Percentiles rank a stretch among this genome's conserved stretches.
These are phyloP conservation scores for Coccomyxa subellipsoidea DNA, from an alignment of 163 green algal genomes.

Conservation along the genomic window DNA sequence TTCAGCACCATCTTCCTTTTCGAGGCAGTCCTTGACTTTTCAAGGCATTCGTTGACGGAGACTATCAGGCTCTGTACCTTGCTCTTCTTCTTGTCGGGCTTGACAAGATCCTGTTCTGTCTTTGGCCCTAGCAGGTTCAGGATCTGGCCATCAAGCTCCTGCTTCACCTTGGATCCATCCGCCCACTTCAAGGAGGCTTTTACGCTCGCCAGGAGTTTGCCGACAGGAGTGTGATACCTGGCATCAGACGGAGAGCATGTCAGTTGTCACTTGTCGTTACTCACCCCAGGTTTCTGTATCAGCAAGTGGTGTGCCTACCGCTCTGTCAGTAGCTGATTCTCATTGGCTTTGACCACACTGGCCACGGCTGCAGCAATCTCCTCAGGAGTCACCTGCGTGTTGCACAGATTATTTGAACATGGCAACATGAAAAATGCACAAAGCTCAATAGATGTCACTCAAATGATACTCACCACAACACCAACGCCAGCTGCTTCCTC, in stretches of 20 bases:
- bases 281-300: neutral
- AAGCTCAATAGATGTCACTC: neutral
- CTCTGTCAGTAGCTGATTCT: conserved; percentile 61
- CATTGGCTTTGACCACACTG: conserved; percentile 48
- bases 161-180: conserved; percentile 61
- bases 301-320: conserved; percentile 46
- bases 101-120: conserved; percentile 76
- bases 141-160: conserved; percentile 61
- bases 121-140: conserved; percentile 79
- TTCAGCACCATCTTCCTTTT: too few species aligned
- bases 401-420: neutral
- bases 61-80: neutral
- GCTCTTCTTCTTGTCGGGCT: conserved; percentile 62
- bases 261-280: neutral
- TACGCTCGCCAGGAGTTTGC: conserved; percentile 67
- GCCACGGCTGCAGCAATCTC: conserved; percentile 64
- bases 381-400: conserved; percentile 48
- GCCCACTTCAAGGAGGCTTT: conserved; percentile 73
- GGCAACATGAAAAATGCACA: neutral
- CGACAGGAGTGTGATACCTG: conserved; percentile 80
- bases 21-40: too few species aligned
- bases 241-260: neutral
- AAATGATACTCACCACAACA: conserved; percentile 58
- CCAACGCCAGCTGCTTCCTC: conserved; percentile 78
- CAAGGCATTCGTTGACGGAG: too few species aligned